phyloP scores from a whole-genome alignment of 768 basidiomycete genomes.

The Trametes coccinea region DNA sequence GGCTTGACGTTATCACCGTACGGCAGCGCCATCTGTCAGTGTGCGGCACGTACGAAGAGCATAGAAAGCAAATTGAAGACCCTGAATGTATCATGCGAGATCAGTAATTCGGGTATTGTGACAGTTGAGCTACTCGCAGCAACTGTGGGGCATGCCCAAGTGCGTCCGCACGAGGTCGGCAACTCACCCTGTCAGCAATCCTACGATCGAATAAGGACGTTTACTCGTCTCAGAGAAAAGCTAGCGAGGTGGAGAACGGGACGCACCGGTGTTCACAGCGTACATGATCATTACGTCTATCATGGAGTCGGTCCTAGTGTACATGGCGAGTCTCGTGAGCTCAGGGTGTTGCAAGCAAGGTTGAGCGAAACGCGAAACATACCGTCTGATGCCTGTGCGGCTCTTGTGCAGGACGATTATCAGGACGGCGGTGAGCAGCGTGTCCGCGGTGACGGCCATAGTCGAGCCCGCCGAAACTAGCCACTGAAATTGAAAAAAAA shows the following conservation, averaged over 20 bases:
- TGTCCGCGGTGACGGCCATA: constrained; percentile 6
- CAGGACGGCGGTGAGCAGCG: neutral
- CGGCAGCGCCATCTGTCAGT: no score
- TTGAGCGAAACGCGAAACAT: neutral
- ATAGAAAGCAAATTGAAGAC: constrained; percentile 1
- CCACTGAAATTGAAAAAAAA: neutral
- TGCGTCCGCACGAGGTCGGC: no score
- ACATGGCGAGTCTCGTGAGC: neutral
- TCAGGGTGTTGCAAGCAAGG: neutral
- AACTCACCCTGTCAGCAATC: neutral
- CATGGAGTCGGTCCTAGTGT: constrained; percentile 3
- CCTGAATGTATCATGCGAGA: neutral
- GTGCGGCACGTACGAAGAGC: neutral
- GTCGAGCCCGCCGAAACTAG: neutral
- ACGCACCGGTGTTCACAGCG: constrained; percentile 4
- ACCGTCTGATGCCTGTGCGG: constrained; percentile 9
- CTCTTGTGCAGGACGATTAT: neutral
- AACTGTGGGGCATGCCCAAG: no score
- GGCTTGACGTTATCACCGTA: no score
- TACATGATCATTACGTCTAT: constrained; percentile 3
- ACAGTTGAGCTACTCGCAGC: no score
- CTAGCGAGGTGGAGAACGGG: neutral
- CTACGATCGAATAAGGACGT: neutral
- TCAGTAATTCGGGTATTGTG: no score
- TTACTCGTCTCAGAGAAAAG: neutral